Evolutionary conservation across 1,284 basidiomycete genomes (phyloP).

Genomic region (Heterobasidion occidentale): DNA sequence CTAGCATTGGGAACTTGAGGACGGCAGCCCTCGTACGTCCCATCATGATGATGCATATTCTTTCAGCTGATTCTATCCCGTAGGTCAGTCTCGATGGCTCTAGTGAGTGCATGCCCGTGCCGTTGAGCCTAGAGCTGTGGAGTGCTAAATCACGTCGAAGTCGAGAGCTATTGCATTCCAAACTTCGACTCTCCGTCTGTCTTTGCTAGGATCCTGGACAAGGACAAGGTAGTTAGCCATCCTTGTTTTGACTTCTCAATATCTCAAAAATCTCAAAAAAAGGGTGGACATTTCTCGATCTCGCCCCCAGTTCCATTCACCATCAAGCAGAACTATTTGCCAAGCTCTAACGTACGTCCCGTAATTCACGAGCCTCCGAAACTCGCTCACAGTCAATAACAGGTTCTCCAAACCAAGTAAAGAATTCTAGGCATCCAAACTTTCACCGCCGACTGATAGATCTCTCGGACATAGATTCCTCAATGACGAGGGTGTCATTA

Average conservation of each 20-base stretch:
- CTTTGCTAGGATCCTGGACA: slow-evolving; percentile 83
- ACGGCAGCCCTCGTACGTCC: slow-evolving; percentile 64
- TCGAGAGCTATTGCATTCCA: slow-evolving; percentile 86
- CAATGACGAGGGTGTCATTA: slow-evolving; percentile 73
- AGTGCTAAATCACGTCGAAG: slow-evolving; percentile 25
- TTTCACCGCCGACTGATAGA: background rate
- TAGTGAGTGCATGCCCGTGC: slow-evolving; percentile 34
- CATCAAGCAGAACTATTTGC: slow-evolving; percentile 82
- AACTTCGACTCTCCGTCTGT: slow-evolving; percentile 90
- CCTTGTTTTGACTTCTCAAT: background rate
- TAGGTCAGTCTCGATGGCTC: slow-evolving; percentile 73
- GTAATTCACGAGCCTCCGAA: slow-evolving; percentile 1
- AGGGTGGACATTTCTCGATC: slow-evolving; percentile 92
- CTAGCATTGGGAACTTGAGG: slow-evolving; percentile 71
- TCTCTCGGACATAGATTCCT: slow-evolving; percentile 45
- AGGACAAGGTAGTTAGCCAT: slow-evolving; percentile 47
- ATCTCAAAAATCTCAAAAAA: background rate
- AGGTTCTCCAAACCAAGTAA: slow-evolving; percentile 77
- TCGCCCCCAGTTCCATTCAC: slow-evolving; percentile 60
- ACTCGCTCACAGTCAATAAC: background rate
- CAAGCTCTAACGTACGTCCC: slow-evolving; percentile 70
- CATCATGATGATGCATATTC: background rate
- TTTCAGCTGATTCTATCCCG: slow-evolving; percentile 5
- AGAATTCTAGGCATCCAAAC: background rate
- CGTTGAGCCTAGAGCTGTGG: background rate